Percentiles rank a stretch among this genome's conserved stretches.
These are phyloP conservation scores for Chrysanthemum makinoi DNA, from an alignment of 129 eudicot species.

Conservation along the genomic window DNA sequence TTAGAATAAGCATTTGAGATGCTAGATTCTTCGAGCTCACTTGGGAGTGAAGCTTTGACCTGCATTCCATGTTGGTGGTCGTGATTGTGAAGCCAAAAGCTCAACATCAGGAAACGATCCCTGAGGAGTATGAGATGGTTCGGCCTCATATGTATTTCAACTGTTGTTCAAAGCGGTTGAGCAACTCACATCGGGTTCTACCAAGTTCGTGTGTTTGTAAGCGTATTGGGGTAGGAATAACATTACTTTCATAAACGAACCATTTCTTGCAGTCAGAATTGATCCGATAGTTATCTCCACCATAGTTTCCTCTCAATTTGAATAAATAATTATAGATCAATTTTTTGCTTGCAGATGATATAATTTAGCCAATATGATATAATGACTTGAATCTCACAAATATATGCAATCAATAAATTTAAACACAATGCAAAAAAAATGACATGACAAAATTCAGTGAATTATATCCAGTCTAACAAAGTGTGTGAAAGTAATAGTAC, in stretches of 20 bases:
- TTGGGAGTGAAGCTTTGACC: conserved; percentile 35
- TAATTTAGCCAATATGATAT: background rate
- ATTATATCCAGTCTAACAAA: background rate
- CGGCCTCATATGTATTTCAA: conserved; percentile 41
- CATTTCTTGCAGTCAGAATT: conserved; percentile 44
- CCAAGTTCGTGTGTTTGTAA: conserved; percentile 41
- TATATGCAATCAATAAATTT: background rate
- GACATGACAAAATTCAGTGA: background rate
- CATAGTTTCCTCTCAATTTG: conserved; percentile 56
- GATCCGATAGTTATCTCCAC: conserved; percentile 62
- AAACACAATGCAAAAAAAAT: background rate
- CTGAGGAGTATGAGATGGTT: conserved; percentile 35
- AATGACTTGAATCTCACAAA: background rate
- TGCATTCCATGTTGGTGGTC: conserved; percentile 32
- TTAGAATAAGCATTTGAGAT: conserved; percentile 66
- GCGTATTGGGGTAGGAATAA: conserved; percentile 35
- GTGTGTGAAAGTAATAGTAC: conserved; percentile 14
- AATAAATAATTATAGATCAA: conserved; percentile 12
- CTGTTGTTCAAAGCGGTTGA: conserved; percentile 36
- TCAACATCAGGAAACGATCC: conserved; percentile 48
- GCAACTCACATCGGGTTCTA: conserved; percentile 54
- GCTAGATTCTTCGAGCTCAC: conserved; percentile 47
- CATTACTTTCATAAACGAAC: conserved; percentile 45
- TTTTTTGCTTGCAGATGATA: conserved; percentile 10
- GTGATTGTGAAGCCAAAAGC: conserved; percentile 45